A percentile compares a stretch with the other conserved stretches of the same genome.
These are phyloP conservation scores for Quercus lobata DNA, from an alignment of 331 rosid species.

Conservation along the genomic window DNA sequence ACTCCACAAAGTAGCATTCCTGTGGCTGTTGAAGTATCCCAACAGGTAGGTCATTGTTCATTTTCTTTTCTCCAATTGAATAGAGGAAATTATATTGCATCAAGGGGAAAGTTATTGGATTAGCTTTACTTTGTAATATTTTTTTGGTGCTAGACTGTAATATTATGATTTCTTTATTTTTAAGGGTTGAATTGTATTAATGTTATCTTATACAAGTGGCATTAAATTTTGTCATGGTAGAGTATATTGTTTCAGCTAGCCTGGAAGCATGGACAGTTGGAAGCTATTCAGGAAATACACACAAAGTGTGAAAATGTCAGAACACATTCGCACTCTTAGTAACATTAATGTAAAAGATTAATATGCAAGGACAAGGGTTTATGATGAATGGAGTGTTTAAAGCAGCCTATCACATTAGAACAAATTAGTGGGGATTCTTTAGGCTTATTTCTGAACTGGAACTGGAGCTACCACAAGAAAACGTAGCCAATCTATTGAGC, in stretches of 20 bases:
- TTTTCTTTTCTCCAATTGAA: neutral
- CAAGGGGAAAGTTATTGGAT: neutral
- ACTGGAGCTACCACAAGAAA: neutral
- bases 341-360: neutral
- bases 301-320: neutral
- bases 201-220: neutral
- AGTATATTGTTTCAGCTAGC: neutral
- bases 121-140: neutral
- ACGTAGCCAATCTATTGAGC: too few relatives aligned
- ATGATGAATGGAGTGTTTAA: neutral
- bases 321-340: neutral
- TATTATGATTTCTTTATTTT: neutral
- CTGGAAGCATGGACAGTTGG: neutral
- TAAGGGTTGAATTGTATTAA: neutral
- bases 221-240: neutral
- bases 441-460: neutral
- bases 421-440: neutral
- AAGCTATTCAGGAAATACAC: neutral
- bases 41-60: constrained; percentile 42
- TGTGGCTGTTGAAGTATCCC: constrained; percentile 67
- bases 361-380: neutral
- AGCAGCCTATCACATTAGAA: neutral
- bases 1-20: constrained; percentile 46
- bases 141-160: neutral
- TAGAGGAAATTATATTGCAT: neutral